A percentile compares a stretch with the other conserved stretches of the same genome.
Conservation (phyloP, 2,329 filamentous ascomycete genomes). For the Fusarium sp. region DNA sequence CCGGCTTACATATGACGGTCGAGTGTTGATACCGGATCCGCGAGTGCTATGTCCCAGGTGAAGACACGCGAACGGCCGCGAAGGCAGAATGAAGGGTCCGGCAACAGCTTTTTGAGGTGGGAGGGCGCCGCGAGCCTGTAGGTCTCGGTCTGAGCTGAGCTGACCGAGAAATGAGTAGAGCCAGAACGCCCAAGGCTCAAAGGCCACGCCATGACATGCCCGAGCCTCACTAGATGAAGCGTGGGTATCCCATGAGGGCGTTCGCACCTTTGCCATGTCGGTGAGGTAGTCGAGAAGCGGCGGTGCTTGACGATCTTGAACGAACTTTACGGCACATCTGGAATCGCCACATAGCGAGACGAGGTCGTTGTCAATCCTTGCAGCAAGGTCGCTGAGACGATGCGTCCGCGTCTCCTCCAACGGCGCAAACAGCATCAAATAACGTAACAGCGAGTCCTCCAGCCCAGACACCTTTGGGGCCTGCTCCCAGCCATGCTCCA, state of each 20-base stretch:
- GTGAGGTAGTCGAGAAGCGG: constrained; percentile 50
- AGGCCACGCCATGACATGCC: constrained; percentile 51
- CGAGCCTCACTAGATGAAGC: constrained; percentile 44
- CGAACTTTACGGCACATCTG: constrained; percentile 48
- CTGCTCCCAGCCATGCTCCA: constrained; percentile 51
- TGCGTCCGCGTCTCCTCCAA: constrained; percentile 40
- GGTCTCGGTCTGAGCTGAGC: constrained; percentile 50
- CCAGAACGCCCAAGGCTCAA: constrained; percentile 57
- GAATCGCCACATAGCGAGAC: constrained; percentile 50
- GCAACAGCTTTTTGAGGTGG: constrained; percentile 47
- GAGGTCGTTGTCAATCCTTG: constrained; percentile 52
- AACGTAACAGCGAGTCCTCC: constrained; percentile 50
- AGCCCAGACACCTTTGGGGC: constrained; percentile 38
- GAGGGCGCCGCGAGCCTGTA: constrained; percentile 37
- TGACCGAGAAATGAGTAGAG: constrained; percentile 56
- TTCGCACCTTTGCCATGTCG: constrained; percentile 47
- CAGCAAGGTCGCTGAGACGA: constrained; percentile 44
- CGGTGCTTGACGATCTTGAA: constrained; percentile 46
- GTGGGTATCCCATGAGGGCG: constrained; percentile 47
- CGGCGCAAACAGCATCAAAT: constrained; percentile 51
- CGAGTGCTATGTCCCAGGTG: constrained; percentile 53
- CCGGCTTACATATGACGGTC: constrained; percentile 51
- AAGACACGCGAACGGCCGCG: constrained; percentile 52
- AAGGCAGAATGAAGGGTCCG: constrained; percentile 54
- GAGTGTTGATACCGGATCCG: constrained; percentile 48